Evolutionary conservation across 192 early-diverging fungal genomes (phyloP).

Genomic region (Geranomyces michiganensis): DNA sequence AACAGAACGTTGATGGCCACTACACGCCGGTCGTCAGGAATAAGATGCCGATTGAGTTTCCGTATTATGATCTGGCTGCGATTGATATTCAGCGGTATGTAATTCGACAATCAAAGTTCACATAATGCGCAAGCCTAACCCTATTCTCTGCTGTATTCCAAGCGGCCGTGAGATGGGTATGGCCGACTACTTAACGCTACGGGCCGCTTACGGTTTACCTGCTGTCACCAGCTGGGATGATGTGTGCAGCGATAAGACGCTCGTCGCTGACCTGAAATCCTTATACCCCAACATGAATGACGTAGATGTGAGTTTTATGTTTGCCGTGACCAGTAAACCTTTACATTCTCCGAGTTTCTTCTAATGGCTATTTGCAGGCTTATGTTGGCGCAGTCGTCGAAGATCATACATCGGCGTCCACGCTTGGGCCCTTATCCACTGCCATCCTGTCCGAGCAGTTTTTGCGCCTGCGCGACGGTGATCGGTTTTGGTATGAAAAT

Average conservation of each 20-base stretch:
- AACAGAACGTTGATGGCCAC: slow-evolving; percentile 35
- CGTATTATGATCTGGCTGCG: slow-evolving; percentile 38
- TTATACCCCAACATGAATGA: slow-evolving; percentile 40
- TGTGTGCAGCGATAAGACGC: slow-evolving; percentile 35
- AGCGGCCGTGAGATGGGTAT: slow-evolving; percentile 45
- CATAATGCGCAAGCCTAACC: no score
- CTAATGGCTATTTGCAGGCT: no score
- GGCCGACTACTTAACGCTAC: slow-evolving; percentile 37
- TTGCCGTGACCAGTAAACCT: no score
- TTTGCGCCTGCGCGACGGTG: slow-evolving; percentile 47
- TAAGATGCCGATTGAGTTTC: slow-evolving; percentile 21
- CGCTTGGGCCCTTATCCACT: slow-evolving; percentile 40
- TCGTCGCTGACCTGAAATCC: slow-evolving; percentile 19
- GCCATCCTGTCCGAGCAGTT: slow-evolving; percentile 49
- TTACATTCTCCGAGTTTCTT: no score
- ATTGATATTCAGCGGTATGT: slow-evolving; percentile 40
- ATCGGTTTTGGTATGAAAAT: slow-evolving; percentile 59
- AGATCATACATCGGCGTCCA: not conserved
- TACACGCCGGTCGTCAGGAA: slow-evolving; percentile 35
- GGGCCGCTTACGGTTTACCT: slow-evolving; percentile 30
- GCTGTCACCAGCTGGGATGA: slow-evolving; percentile 34
- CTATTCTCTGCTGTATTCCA: no score
- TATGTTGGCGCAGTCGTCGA: not conserved
- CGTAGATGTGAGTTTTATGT: slow-evolving; percentile 4
- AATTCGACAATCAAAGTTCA: not conserved